These are phyloP conservation scores for Globisporangium heterothallicum DNA, from an alignment of 352 stramenopile genomes.

Conservation along the genomic window DNA sequence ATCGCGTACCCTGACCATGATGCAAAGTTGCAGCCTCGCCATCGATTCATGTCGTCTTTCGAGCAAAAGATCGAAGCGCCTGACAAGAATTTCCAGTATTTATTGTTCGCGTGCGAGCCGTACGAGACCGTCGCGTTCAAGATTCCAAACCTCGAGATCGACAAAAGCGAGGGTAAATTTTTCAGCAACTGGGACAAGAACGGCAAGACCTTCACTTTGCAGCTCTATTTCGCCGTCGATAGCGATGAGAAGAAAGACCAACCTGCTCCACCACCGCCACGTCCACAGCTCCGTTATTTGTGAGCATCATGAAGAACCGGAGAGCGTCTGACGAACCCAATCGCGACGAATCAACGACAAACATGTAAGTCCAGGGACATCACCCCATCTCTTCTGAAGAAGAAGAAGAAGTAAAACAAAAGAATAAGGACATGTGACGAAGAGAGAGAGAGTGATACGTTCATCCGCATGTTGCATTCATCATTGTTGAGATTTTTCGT, in stretches of 20 bases:
- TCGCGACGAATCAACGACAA: slow-evolving; percentile 11
- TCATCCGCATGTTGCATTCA: not conserved
- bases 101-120: slow-evolving; percentile 97
- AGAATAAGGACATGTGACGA: too few species aligned
- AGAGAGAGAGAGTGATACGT: not conserved
- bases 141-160: slow-evolving; percentile 95
- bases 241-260: slow-evolving; percentile 19
- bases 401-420: not conserved
- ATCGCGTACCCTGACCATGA: slow-evolving; percentile 97
- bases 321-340: not conserved
- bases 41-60: slow-evolving; percentile 99
- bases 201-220: slow-evolving; percentile 94
- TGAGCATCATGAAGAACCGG: not conserved
- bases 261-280: slow-evolving; percentile 51
- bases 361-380: slow-evolving; percentile 2
- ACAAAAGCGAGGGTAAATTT: slow-evolving; percentile 94
- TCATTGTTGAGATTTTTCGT: slow-evolving; percentile 3
- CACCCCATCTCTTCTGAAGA: not conserved
- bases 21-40: slow-evolving; percentile 90
- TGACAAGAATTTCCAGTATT: slow-evolving; percentile 94
- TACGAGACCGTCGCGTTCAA: slow-evolving; percentile 99
- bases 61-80: slow-evolving; percentile 97
- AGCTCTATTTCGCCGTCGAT: slow-evolving; percentile 56
- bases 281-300: slow-evolving; percentile 38
- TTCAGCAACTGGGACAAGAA: slow-evolving; percentile 97